Base-by-base conservation (phyloP, 2,329 filamentous ascomycete species). In the Scortechinia acanthostroma region DNA sequence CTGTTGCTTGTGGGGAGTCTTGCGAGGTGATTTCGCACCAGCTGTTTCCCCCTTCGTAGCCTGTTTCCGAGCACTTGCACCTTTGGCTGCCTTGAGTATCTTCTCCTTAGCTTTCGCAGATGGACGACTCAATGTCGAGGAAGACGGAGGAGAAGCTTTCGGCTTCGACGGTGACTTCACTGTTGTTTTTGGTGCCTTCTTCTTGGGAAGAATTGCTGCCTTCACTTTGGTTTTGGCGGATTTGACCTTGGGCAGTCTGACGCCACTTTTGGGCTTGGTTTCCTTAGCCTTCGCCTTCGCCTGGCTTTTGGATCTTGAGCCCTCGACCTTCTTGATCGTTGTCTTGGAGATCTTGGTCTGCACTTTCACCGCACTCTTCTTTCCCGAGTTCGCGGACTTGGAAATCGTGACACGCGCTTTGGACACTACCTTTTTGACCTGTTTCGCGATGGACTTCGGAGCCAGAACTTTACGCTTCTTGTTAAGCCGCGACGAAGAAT, bases 261-360 rank as follows among this genome's bases (percentile, higher is more conserved):
- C 35, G 20, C 20, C 17, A 6, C 17, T 49, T 21, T 45, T 40
- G 22, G 42, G 21, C 22, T 50, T 49, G 28, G 47, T 43, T 47
- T 45, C 5, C 10, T 30, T 30, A 49, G 21, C 46, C 40, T 42
- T 44, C 45, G 42, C 45, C 44, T 44, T 57, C 54, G 23, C 49
- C 50, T 13, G 50, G 50, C 44, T 55, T 55, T 25, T 48, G 25
- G 55, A 42, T 6, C 48, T 43, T 20, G 51, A 51, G 2, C 52
- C 52, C 35, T 52, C 51, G 2, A 45, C 53, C 46, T 56, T 63
- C 48, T 59, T 62, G 40, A 61, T 50, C 4, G 57, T 52, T 15
- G 58, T 49, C 47, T 61, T n/a, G n/a, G 52, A 1, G 57, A 55
- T 33, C 55, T 57, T 13, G 56, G 37, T 4, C 46, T 52, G 17